Conservation (phyloP, 2,329 filamentous ascomycete genomes). For the Tolypocladium cylindrosporum region DNA sequence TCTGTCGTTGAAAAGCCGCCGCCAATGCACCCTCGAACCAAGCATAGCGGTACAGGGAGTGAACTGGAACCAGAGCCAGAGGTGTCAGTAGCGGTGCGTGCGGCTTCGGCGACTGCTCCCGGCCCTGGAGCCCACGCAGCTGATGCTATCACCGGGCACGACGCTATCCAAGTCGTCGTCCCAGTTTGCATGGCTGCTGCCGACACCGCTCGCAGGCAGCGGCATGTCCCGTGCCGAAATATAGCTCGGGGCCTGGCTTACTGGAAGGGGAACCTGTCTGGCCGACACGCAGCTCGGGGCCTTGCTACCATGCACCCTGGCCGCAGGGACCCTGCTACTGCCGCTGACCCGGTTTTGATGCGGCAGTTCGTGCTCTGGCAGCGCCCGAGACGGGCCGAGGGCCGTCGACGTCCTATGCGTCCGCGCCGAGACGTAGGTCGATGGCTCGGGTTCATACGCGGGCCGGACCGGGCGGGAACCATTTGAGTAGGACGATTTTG, state of each 20-base stretch:
- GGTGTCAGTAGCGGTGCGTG: slow-evolving; percentile 2
- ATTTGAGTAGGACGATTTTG: neutral
- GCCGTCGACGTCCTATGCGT: neutral
- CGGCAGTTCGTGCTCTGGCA: neutral
- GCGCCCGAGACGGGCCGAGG: neutral
- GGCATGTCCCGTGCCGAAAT: slow-evolving; percentile 23
- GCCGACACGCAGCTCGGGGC: slow-evolving; percentile 1
- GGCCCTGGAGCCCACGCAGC: slow-evolving; percentile 39
- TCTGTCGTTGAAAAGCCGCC: neutral
- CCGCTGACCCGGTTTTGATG: slow-evolving; percentile 1
- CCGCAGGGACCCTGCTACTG: slow-evolving; percentile 9
- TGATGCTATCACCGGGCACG: slow-evolving; percentile 52
- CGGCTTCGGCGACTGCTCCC: slow-evolving; percentile 12
- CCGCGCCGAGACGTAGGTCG: neutral
- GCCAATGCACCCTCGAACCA: neutral
- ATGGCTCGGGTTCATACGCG: neutral
- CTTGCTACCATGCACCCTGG: neutral
- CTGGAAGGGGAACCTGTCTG: neutral
- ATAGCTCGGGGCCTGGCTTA: slow-evolving; percentile 9
- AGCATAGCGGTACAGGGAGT: neutral
- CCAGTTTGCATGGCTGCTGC: slow-evolving; percentile 29
- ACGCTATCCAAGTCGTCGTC: slow-evolving; percentile 43
- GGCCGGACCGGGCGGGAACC: too few species aligned
- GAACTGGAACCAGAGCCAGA: neutral
- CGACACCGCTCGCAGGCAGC: slow-evolving; percentile 30